These are phyloP conservation scores for Irpex rosettiformis DNA, from an alignment of 1,284 basidiomycete genomes.

Conservation along the genomic window DNA sequence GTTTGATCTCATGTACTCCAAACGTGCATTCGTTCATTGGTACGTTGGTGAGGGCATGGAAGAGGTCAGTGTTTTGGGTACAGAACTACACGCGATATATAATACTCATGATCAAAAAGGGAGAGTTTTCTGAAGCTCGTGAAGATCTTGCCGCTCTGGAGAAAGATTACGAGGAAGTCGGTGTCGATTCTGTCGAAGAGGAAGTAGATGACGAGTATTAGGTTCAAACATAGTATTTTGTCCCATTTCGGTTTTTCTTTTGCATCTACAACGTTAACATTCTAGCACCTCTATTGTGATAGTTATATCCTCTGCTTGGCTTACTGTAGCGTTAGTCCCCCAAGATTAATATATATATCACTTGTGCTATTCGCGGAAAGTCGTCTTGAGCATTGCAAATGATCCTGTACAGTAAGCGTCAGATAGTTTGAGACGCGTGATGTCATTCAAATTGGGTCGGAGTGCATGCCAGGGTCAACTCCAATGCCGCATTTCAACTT, in stretches of 20 bases:
- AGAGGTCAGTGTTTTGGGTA: conserved; percentile 39
- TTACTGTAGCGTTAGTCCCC: neutral
- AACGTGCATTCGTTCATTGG: conserved; percentile 92
- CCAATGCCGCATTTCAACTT: too few species aligned
- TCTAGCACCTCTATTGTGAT: neutral
- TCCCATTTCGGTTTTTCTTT: neutral
- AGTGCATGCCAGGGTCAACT: too few species aligned
- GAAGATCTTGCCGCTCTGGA: conserved; percentile 97
- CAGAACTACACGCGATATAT: neutral
- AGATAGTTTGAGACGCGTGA: too few species aligned
- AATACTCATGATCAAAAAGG: conserved; percentile 62
- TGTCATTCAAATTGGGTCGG: too few species aligned
- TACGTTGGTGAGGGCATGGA: conserved; percentile 99
- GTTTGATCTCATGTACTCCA: conserved; percentile 95
- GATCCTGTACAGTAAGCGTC: neutral
- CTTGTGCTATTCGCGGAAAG: neutral
- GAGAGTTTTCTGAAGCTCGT: conserved; percentile 96
- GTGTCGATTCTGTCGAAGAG: conserved; percentile 83
- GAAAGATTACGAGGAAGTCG: conserved; percentile 96
- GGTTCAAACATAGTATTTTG: conserved; percentile 10
- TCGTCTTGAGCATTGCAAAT: too few species aligned
- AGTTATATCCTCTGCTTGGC: neutral
- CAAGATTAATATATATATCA: neutral
- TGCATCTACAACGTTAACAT: neutral
- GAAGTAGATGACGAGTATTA: conserved; percentile 83